Evolutionary conservation across 2,329 filamentous ascomycete species (phyloP), one percentile per base, ranked within the genome.

Genomic region (Drechslerella coelobrocha): DNA sequence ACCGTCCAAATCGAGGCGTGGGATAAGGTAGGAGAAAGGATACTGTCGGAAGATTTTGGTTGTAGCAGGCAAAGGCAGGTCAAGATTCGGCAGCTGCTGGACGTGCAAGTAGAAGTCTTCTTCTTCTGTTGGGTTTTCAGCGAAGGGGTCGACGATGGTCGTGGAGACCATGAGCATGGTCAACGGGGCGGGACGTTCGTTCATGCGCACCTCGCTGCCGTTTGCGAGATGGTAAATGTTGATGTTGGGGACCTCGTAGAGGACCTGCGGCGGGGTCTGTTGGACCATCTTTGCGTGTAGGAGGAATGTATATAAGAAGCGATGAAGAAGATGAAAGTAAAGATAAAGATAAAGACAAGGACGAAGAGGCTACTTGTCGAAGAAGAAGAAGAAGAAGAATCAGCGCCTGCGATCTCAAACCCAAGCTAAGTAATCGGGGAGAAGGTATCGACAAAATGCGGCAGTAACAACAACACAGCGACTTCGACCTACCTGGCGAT

Each of bases 41-140:
- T 92, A 92, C 80, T 97, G 91, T 79, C 96, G 92, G 81, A 96
- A 97, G 78, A 99, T 94, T 79, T 97, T 93, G 0, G 94, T 97
- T 0, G 92, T 97, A 17, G 93, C 93, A 10, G 94, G 94, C 12
- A 97, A 84, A 4, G 94, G 91, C 4, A 97, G 85, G 76, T 97
- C 93, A 75, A 99, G 86, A 82, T 97, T 93, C 19, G 93, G 93
- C 12, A 93, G 92, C 8, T 97, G 86, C 76, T 97, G 92, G 23
- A 99, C 86, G 79, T 97, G 93, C 3, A 99, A 86, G 79, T 97
- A 97, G 81, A 97, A 97, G 82, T 97, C 94, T 78, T 97, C 90
- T 77, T 92, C 89, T 2, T 84, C 83, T 53, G 54, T 51, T 2
- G 78, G 76, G 60, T 84, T 82, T 66, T 82, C 83, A 7, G 77